Conservation (phyloP, 2,329 filamentous ascomycete genomes). For the Nemania sp. region DNA sequence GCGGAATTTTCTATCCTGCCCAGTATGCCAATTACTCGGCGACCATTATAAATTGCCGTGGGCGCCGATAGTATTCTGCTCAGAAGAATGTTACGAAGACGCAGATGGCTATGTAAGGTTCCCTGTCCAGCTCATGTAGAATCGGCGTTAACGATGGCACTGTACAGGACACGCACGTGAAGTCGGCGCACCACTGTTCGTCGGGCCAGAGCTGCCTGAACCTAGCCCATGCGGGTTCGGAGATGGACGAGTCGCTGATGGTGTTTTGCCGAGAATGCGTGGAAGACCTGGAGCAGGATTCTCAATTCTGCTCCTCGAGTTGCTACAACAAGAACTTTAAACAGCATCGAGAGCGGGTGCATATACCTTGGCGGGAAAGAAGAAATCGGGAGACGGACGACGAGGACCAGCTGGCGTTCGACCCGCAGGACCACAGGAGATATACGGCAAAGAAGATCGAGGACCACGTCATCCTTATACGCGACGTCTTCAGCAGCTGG, state of each 20-base stretch:
- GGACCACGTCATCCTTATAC: conserved; percentile 36
- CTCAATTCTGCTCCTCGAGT: conserved; percentile 48
- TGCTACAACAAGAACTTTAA: conserved; percentile 51
- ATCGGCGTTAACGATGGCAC: conserved; percentile 31
- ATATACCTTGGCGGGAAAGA: conserved; percentile 38
- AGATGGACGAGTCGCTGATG: conserved; percentile 42
- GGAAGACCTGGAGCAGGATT: conserved; percentile 41
- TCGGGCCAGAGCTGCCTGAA: conserved; percentile 48
- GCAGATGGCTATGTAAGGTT: conserved; percentile 48
- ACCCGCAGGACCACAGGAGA: conserved; percentile 31
- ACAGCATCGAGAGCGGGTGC: conserved; percentile 45
- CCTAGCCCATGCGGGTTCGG: conserved; percentile 46
- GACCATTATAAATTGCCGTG: conserved; percentile 44
- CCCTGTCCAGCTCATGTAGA: background rate
- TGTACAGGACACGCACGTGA: conserved; percentile 46
- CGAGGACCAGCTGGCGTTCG: conserved; percentile 34
- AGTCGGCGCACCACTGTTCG: conserved; percentile 47
- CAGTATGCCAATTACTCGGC: conserved; percentile 50
- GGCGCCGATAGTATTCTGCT: conserved; percentile 51
- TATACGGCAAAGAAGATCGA: conserved; percentile 38
- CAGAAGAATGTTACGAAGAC: conserved; percentile 47
- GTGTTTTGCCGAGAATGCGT: conserved; percentile 51
- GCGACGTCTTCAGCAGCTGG: conserved; percentile 35
- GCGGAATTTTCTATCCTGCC: conserved; percentile 48
- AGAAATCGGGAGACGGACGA: conserved; percentile 35